phyloP scores from a whole-genome alignment of 1,139 yeast species.

The Suhomyces yuchorum region DNA sequence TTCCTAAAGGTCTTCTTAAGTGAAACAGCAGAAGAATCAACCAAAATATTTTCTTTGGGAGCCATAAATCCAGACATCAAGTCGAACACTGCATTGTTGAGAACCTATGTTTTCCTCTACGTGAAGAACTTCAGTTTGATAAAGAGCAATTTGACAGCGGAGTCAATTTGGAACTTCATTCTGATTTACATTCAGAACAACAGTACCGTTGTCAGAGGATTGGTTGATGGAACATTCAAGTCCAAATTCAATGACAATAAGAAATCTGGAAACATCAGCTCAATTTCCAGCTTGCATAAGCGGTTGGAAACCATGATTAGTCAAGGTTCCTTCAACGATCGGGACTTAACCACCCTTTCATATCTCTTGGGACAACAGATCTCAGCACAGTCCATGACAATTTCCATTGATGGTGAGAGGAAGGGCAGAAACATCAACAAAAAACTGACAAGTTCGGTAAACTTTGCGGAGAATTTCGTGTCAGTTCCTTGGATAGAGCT shows the following conservation, averaged over 20 bases:
- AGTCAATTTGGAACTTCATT: conserved; percentile 63
- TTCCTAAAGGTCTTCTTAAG: conserved; percentile 58
- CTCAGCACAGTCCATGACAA: conserved; percentile 9
- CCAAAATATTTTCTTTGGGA: conserved; percentile 65
- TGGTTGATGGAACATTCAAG: conserved; percentile 56
- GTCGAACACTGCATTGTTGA: conserved; percentile 49
- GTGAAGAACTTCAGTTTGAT: conserved; percentile 56
- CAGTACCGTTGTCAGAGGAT: conserved; percentile 47
- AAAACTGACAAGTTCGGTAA: conserved; percentile 22
- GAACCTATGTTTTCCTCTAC: conserved; percentile 54
- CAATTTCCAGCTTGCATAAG: conserved; percentile 47
- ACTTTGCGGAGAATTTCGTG: conserved; percentile 58
- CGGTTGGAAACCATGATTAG: conserved; percentile 46
- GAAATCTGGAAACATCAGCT: conserved; percentile 52
- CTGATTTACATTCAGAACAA: conserved; percentile 53
- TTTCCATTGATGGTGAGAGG: conserved; percentile 9
- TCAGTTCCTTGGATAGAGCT: conserved; percentile 56
- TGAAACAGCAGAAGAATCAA: conserved; percentile 63
- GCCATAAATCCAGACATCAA: conserved; percentile 68
- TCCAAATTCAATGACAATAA: conserved; percentile 51
- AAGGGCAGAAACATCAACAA: conserved; percentile 21
- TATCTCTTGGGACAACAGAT: conserved; percentile 44
- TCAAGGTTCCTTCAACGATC: conserved; percentile 43
- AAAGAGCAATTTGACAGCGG: conserved; percentile 58
- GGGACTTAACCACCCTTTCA: conserved; percentile 48